These are phyloP conservation scores for Yamadazyma triangularis DNA, from an alignment of 1,139 yeast genomes.

Conservation along the genomic window DNA sequence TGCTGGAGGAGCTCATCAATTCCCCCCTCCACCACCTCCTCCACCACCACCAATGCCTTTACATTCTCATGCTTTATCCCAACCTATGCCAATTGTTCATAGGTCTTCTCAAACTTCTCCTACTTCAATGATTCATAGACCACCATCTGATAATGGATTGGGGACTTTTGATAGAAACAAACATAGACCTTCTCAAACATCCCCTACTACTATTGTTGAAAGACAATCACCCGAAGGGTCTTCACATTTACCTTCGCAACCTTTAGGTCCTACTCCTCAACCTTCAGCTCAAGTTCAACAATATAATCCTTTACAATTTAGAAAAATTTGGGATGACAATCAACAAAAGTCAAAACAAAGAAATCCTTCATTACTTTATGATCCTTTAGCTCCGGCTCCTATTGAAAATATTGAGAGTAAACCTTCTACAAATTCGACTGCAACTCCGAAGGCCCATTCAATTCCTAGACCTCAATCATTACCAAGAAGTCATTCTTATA, in stretches of 20 bases:
- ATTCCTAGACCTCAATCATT: slow-evolving; percentile 2
- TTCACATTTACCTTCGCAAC: slow-evolving; percentile 2
- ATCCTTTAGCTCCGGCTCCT: slow-evolving; percentile 33
- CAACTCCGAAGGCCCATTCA: slow-evolving; percentile 1
- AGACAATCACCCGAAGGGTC: neutral
- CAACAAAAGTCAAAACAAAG: slow-evolving; percentile 18
- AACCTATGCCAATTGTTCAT: slow-evolving; percentile 4
- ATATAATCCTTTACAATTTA: slow-evolving; percentile 31
- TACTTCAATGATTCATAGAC: slow-evolving; percentile 5
- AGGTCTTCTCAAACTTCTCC: slow-evolving; percentile 8
- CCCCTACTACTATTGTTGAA: slow-evolving; percentile 3
- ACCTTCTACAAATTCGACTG: slow-evolving; percentile 1
- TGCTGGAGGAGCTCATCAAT: no score
- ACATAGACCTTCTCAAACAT: no score
- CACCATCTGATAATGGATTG: slow-evolving; percentile 3
- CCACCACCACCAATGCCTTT: no score
- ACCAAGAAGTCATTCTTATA: neutral
- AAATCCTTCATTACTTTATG: slow-evolving; percentile 33
- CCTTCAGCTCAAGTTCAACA: slow-evolving; percentile 13
- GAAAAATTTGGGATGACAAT: slow-evolving; percentile 35
- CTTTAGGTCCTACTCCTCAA: neutral
- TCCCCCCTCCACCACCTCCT: no score
- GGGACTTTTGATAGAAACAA: no score
- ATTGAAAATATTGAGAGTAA: slow-evolving; percentile 3
- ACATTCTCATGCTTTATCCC: no score